Conservation (phyloP, 805 yeast species). For the Debaryomyces castellii region DNA sequence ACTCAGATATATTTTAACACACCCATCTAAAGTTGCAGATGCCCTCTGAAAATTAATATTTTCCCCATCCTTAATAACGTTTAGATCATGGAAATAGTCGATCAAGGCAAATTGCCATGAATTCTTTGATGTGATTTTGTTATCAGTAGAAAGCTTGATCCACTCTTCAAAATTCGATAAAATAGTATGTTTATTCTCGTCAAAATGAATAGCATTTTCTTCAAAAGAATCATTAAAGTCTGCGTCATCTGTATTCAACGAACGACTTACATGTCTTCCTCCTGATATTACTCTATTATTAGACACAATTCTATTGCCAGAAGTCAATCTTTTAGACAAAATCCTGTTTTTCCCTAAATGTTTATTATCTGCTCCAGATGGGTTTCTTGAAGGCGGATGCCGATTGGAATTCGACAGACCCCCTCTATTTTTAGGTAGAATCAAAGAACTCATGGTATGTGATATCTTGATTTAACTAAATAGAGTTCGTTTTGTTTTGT, state of each 20-base stretch:
- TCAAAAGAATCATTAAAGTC: conserved; percentile 18
- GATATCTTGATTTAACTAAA: neutral
- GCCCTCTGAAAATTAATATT: conserved; percentile 37
- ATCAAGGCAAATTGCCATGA: conserved; percentile 91
- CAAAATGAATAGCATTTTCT: conserved; percentile 42
- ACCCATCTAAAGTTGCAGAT: conserved; percentile 36
- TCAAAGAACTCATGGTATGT: conserved; percentile 10
- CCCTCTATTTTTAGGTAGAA: conserved; percentile 26
- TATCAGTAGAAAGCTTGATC: conserved; percentile 43
- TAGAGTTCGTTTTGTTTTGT: neutral
- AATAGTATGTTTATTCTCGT: conserved; percentile 42
- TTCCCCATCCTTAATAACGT: conserved; percentile 71
- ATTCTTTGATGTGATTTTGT: conserved; percentile 76
- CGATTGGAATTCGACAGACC: conserved; percentile 5
- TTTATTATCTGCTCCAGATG: conserved; percentile 1
- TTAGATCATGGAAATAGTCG: conserved; percentile 85
- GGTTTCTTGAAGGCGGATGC: conserved; percentile 11
- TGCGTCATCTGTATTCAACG: conserved; percentile 16
- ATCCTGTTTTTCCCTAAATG: conserved; percentile 5
- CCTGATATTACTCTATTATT: conserved; percentile 10
- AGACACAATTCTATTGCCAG: conserved; percentile 6
- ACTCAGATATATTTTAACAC: conserved; percentile 36
- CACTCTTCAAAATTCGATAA: conserved; percentile 48
- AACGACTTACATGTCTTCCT: conserved; percentile 15
- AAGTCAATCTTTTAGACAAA: conserved; percentile 7